phyloP scores from a whole-genome alignment of 306 rosid species.

The Prunus dulcis region DNA sequence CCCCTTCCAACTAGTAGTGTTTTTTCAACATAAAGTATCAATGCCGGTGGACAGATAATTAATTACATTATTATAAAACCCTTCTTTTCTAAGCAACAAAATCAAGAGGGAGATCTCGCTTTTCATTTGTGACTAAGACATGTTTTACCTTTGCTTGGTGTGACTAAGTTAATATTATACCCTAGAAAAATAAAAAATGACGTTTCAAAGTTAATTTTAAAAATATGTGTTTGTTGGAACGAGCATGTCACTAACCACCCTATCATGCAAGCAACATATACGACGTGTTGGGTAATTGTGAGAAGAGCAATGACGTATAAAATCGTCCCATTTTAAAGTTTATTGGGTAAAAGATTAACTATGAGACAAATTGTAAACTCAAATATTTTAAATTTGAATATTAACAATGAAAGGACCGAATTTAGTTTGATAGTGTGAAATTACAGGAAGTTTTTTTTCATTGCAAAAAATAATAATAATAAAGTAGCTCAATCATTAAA shows the following conservation, averaged over 20 bases:
- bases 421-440: not conserved
- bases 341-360: too few relatives aligned
- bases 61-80: conserved; percentile 16
- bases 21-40: conserved; percentile 9
- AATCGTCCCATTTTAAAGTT: rapidly evolving
- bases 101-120: conserved; percentile 18
- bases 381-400: too few relatives aligned
- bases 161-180: not conserved
- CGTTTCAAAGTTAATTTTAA: not conserved
- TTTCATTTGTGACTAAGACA: conserved; percentile 5
- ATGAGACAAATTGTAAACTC: too few relatives aligned
- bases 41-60: conserved; percentile 10
- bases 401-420: not conserved
- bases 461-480: too few relatives aligned
- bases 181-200: not conserved
- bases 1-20: not conserved
- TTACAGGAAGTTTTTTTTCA: too few relatives aligned
- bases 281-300: not conserved
- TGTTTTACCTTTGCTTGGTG: conserved; percentile 3
- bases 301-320: not conserved
- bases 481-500: too few relatives aligned
- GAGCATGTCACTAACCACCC: too few relatives aligned
- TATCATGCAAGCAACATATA: not conserved
- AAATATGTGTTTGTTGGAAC: too few relatives aligned
- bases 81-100: not conserved